Percentiles rank a stretch among this genome's conserved stretches.
phyloP scores from a whole-genome alignment of 768 basidiomycete genomes.

The Ramaria sp. region DNA sequence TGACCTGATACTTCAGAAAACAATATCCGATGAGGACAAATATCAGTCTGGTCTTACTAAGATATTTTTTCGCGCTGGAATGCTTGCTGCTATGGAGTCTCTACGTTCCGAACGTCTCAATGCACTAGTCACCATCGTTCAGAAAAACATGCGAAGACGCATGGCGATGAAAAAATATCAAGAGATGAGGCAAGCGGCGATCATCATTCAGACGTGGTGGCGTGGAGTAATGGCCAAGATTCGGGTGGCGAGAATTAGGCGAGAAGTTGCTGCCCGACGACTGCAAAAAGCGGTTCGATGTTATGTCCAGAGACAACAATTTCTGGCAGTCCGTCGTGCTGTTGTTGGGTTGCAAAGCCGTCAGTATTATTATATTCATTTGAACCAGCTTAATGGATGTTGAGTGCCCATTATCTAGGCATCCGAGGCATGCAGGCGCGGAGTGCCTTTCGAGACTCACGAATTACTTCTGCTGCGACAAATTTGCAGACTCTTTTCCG shows the following conservation, averaged over 20 bases:
- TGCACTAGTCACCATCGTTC: constrained; percentile 85
- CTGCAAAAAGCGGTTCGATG: constrained; percentile 66
- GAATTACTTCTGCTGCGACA: constrained; percentile 51
- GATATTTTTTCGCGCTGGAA: constrained; percentile 98
- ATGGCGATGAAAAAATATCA: constrained; percentile 78
- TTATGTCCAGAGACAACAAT: constrained; percentile 63
- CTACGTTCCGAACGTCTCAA: constrained; percentile 83
- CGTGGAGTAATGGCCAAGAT: constrained; percentile 71
- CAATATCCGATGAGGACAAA: constrained; percentile 90
- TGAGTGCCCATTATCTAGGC: constrained; percentile 30
- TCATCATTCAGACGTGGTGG: constrained; percentile 93
- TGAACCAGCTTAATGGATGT: background rate
- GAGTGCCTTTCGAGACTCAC: constrained; percentile 42
- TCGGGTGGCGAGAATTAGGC: constrained; percentile 59
- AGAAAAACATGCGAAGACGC: constrained; percentile 90
- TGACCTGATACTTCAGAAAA: constrained; percentile 70
- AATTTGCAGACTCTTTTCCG: constrained; percentile 76
- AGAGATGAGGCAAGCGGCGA: constrained; percentile 56
- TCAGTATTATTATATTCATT: constrained; percentile 32
- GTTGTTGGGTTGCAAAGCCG: constrained; percentile 76
- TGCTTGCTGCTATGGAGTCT: constrained; percentile 92
- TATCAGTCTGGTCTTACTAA: constrained; percentile 96
- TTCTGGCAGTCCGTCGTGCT: constrained; percentile 48
- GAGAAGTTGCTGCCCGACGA: constrained; percentile 62
- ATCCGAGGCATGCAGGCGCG: constrained; percentile 70